Evolutionary conservation across 495 filamentous ascomycete genomes (phyloP).

Genomic region (Penicillium cataractarum): DNA sequence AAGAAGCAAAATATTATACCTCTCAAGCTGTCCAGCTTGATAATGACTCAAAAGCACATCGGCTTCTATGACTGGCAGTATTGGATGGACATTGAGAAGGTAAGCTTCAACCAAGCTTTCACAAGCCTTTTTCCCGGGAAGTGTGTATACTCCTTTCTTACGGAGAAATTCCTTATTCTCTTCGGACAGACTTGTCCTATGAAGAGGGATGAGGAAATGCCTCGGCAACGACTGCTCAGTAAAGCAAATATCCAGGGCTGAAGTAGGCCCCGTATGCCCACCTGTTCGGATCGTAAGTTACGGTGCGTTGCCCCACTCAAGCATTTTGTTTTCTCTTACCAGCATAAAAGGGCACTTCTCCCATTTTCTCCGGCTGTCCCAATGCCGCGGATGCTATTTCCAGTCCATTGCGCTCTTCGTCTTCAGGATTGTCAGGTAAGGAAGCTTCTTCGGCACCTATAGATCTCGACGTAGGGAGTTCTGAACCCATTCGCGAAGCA

Average conservation of each 20-base stretch:
- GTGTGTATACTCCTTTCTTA: constrained; percentile 34
- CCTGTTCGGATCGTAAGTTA: constrained; percentile 13
- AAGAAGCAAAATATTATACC: constrained; percentile 39
- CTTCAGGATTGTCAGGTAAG: constrained; percentile 16
- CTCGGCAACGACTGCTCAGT: constrained; percentile 24
- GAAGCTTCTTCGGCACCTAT: background rate
- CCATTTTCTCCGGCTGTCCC: constrained; percentile 20
- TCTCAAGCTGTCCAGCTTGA: constrained; percentile 23
- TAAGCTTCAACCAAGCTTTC: constrained; percentile 35
- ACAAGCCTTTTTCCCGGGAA: constrained; percentile 29
- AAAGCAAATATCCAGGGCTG: constrained; percentile 27
- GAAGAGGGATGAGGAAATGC: constrained; percentile 32
- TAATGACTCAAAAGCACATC: constrained; percentile 32
- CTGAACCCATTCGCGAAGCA: background rate
- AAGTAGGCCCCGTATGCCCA: constrained; percentile 29
- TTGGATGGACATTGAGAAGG: constrained; percentile 44
- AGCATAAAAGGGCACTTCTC: constrained; percentile 36
- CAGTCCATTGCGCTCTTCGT: constrained; percentile 30
- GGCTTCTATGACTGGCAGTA: constrained; percentile 44
- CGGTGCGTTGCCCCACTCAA: background rate
- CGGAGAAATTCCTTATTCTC: constrained; percentile 34
- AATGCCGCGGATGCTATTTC: constrained; percentile 37
- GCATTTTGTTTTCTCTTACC: constrained; percentile 12
- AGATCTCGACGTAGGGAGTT: background rate
- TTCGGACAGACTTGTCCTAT: constrained; percentile 19